Base-by-base conservation (phyloP, 345 rosid genomes). In the Carallia brachiata region DNA sequence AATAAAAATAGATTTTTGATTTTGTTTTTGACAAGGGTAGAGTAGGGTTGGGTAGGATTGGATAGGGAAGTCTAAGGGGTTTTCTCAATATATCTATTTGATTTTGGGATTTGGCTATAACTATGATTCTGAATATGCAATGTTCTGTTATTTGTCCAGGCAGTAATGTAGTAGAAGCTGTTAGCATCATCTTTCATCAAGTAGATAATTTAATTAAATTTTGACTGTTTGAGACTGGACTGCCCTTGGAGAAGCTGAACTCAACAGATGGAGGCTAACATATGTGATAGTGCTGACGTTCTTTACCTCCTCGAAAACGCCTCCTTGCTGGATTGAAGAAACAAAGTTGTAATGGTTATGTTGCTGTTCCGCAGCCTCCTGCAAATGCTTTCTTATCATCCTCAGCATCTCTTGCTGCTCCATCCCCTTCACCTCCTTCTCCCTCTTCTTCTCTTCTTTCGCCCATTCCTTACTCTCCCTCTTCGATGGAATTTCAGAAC, bases 251-350 rank as follows among this genome's bases (percentile, higher is more conserved):
- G 53, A 61, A 44, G 17, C 17, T 44, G 80, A 67, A 70, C 17
- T 44, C 79, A 67, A 70, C 64, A 47, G 66, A 91, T 90, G 98
- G 92, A 88, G 68, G 79, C 86, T 67, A 90, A 87, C 69, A 64
- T 79, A 67, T 91, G 85, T 73, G 95, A 83, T 70, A 81, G 2
- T 66, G 87, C 90, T 6, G 96, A 85, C 79, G 96, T 78, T 53
- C 99, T 86, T 71, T 95, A 70, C 99, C 99, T 71, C 99, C 99
- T 13, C 83, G 97, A 65, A 95, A 95, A 66, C 92, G 99, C 19
- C 84, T 91, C 64, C 97, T 95, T 54, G 97, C 99, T 3, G 97
- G 96, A 81, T 85, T 82, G 75, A 92, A 90, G 90, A 91, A 90
- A 76, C 92, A 87, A 81, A 89, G 73, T 76, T 85, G 83, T 1